Evolutionary conservation across 2,329 filamentous ascomycete genomes (phyloP).

Genomic region (Monilinia vaccinii-corymbosi): DNA sequence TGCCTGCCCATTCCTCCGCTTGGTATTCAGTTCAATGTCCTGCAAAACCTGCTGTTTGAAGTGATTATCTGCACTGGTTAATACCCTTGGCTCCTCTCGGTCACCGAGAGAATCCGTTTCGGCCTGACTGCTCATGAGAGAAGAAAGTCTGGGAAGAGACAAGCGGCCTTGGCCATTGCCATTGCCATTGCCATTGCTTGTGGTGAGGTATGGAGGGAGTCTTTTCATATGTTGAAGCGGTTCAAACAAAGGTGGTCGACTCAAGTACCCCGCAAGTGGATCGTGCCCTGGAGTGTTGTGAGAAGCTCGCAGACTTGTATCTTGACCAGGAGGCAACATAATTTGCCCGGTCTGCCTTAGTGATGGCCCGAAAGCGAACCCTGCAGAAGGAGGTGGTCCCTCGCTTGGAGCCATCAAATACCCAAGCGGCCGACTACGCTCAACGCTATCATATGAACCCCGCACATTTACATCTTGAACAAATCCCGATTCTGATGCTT

Average conservation of each 20-base stretch:
- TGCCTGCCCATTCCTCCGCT: not conserved
- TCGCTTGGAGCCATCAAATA: not conserved
- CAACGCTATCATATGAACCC: not conserved
- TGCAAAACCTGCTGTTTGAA: constrained; percentile 18
- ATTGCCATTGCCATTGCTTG: not conserved
- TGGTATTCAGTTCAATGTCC: constrained; percentile 15
- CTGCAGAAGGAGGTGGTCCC: not conserved
- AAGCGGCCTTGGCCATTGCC: not conserved
- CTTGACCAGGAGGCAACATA: not conserved
- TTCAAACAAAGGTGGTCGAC: not conserved
- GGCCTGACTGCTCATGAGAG: not conserved
- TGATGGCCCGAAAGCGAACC: not conserved
- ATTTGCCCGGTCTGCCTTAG: not conserved
- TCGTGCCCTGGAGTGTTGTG: not conserved
- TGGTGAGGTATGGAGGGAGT: not conserved
- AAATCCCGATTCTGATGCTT: not conserved
- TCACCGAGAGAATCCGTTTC: not conserved
- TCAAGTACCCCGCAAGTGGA: not conserved
- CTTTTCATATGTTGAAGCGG: not conserved
- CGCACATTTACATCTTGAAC: not conserved
- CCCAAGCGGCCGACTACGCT: not conserved
- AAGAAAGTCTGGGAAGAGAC: not conserved
- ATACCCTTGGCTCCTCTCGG: constrained; percentile 10
- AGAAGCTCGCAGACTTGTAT: not conserved
- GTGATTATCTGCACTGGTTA: constrained; percentile 23